Percentiles rank a stretch among this genome's conserved stretches.
Evolutionary conservation across 225 moss, liverwort and hornwort species (phyloP).

Genomic region (Antitrichia curtipendula): DNA sequence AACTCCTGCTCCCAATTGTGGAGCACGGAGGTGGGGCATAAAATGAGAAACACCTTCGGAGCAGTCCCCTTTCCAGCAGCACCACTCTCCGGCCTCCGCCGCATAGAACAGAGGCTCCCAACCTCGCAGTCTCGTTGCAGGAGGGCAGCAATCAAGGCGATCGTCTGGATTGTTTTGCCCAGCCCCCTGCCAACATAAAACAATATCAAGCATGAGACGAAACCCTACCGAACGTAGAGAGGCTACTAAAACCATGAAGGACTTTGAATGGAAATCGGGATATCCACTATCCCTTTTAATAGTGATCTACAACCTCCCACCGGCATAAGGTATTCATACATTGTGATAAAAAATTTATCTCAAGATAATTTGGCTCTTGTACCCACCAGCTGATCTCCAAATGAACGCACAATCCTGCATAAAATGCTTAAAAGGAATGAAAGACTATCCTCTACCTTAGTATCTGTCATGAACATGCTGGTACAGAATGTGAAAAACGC

Average conservation of each 20-base stretch:
- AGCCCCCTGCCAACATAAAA: slow-evolving; percentile 57
- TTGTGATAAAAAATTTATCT: not conserved
- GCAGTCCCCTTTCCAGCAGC: not conserved
- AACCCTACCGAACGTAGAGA: not conserved
- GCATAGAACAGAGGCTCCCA: not conserved
- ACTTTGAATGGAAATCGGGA: not conserved
- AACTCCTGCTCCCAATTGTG: slow-evolving; percentile 95
- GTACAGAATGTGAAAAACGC: not conserved
- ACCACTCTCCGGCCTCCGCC: not conserved
- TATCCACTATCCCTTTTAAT: not conserved
- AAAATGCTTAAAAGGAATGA: not conserved
- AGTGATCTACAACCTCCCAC: not conserved
- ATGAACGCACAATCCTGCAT: not conserved
- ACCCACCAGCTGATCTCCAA: not conserved
- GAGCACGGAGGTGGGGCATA: slow-evolving; percentile 92
- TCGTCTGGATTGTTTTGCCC: slow-evolving; percentile 93
- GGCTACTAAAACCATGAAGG: not conserved
- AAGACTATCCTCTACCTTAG: not conserved
- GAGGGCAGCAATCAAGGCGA: slow-evolving; percentile 79
- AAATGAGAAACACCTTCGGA: slow-evolving; percentile 53
- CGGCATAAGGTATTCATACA: not conserved
- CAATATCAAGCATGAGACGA: not conserved
- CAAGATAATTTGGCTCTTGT: not conserved
- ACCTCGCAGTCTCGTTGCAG: slow-evolving; percentile 40
- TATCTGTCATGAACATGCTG: not conserved